Conservation (phyloP, 2,329 filamentous ascomycete genomes). For the Colletotrichum salicis region DNA sequence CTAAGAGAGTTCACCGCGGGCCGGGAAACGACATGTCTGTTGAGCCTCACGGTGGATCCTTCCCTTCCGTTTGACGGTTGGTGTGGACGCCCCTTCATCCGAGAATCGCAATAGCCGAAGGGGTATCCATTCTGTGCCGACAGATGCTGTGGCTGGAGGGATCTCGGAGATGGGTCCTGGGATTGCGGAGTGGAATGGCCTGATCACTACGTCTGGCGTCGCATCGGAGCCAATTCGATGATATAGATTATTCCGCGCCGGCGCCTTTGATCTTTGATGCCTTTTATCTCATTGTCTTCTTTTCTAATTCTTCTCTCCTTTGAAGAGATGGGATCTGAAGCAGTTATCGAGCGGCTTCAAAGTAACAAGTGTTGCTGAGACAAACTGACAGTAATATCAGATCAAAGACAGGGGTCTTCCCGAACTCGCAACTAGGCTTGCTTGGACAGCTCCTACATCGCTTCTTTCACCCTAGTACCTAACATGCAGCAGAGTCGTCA, state of each 20-base stretch:
- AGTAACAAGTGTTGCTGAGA: neutral
- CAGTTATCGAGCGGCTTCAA: neutral
- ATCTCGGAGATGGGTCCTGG: constrained; percentile 16
- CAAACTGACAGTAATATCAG: neutral
- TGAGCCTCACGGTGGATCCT: constrained; percentile 32
- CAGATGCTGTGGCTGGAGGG: constrained; percentile 24
- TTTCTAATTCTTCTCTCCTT: neutral
- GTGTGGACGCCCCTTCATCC: constrained; percentile 30
- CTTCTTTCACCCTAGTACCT: constrained; percentile 2
- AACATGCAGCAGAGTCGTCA: neutral
- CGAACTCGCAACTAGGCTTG: neutral
- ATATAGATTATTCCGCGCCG: neutral
- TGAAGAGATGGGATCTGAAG: neutral
- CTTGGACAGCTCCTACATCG: neutral
- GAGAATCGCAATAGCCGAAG: constrained; percentile 33
- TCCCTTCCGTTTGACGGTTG: neutral
- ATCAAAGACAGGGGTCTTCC: constrained; percentile 16
- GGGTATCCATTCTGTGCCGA: constrained; percentile 20
- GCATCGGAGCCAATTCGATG: neutral
- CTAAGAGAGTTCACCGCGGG: constrained; percentile 2
- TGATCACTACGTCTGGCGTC: constrained; percentile 13
- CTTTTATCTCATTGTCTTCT: neutral
- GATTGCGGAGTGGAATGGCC: constrained; percentile 26
- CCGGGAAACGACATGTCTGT: constrained; percentile 18
- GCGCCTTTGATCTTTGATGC: neutral